Evolutionary conservation across 2,329 filamentous ascomycete genomes (phyloP), one percentile per base, ranked within the genome.

Genomic region (Cryphonectria naterciae): DNA sequence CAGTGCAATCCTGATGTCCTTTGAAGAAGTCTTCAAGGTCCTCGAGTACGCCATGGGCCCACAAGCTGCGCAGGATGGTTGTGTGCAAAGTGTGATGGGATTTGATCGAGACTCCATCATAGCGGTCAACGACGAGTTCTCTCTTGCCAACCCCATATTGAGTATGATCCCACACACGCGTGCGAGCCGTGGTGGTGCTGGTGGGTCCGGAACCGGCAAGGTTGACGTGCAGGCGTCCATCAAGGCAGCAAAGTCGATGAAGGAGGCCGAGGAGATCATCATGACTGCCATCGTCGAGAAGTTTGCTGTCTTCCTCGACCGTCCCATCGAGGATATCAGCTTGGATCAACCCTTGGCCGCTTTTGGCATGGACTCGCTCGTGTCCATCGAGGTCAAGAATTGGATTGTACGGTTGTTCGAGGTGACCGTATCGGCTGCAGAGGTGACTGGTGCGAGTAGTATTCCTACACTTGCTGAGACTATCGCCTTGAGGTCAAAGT

Each of bases 381-480:
- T 77, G 8, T 70, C 73, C 2, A 75, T 77, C 28, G 76, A 77
- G 68, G 43, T 74, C 52, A 76, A 72, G 74, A 79, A 73, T 68
- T 77, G 74, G 73, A 71, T 77, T 43, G 69, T 72, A 4, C 69
- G 71, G 41, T 75, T 75, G 2, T 78, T 78, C 60, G 71, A 76
- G 61, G 73, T 73, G 15, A 58, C 71, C 1, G 41, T 79, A 13
- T 78, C 79, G 65, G 77, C 79, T 1, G 75, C 77, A 43, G 77
- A 78, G 65, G 71, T 78, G 32, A 69, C 72, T n/a, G 74, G 74
- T 35, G 74, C 75, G n/a, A 70, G 69, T 4, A 77, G 74, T 64
- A 76, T 80, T 58, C 56, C 63, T 52, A 72, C 73, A 2, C 69
- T 80, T n/a, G 75, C 75, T 1, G 74, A 73, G 46, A 68, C 73